Evolutionary conservation across 176 grass and related monocot species (phyloP).

Genomic region (Cenchrus fungigraminus): DNA sequence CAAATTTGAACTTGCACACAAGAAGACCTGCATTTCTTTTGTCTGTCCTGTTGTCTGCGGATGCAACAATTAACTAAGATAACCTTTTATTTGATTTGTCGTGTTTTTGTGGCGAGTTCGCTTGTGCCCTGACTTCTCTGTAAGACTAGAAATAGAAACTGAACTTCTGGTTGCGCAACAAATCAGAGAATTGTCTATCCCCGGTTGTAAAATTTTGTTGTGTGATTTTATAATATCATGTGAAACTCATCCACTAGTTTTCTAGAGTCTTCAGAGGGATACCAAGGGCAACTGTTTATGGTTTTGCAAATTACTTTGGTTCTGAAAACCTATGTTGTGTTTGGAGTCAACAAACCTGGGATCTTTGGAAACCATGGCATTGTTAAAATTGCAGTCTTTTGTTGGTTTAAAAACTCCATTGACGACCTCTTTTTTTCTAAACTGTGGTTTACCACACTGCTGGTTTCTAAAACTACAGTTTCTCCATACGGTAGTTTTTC

Average conservation of each 20-base stretch:
- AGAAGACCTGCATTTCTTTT: background rate
- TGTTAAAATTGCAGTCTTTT: background rate
- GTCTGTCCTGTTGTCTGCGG: background rate
- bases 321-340: background rate
- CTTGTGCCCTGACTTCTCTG: conserved; percentile 10
- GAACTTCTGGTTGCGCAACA: conserved; percentile 5
- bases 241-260: conserved; percentile 10
- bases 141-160: background rate
- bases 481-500: background rate
- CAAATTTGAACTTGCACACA: conserved; percentile 20
- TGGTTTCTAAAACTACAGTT: background rate
- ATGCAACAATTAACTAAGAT: background rate
- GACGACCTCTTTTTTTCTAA: background rate
- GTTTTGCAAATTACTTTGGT: background rate
- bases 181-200: background rate
- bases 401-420: background rate
- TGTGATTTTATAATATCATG: background rate
- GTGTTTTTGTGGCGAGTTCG: background rate
- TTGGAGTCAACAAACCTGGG: background rate
- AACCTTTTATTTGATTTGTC: background rate
- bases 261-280: background rate
- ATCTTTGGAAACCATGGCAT: background rate
- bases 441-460: background rate
- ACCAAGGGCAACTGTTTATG: background rate
- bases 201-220: background rate